Base-by-base conservation (phyloP, 192 early-diverging fungal genomes). In the Gonapodya sp. region DNA sequence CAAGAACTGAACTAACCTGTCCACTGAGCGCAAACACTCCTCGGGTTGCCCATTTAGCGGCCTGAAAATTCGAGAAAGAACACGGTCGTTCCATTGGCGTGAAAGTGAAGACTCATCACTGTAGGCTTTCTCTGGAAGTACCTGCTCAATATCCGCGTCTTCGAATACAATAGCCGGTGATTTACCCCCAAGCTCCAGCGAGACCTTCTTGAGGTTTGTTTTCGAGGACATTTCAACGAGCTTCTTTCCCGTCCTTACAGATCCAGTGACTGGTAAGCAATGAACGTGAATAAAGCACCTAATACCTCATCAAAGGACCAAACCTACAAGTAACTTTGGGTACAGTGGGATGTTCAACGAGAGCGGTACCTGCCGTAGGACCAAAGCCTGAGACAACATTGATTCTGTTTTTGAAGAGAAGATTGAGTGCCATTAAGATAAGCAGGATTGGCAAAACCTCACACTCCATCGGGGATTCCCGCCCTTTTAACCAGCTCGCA, bases 401-500 rank as follows among this genome's bases (percentile, higher is more conserved):
- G 75, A 77, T 34, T 86, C 46, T 64, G n/a, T n/a, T 64, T 64
- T 64, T 24, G 46, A 16, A 64, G 46, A 24, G 24, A 24, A 16
- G 46, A 64, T 64, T 64, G 46, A 64, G 24, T 24, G 24, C 24
- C 46, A 24, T 64, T 64, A 16, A 24, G 46, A 64, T 16, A 24
- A 8, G 8, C 46, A 16, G 8, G 46, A 64, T 64, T 24, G 46
- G 46, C 8, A 24, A 64, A 64, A 16, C 8, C 46, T 64, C 46
- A 64, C 30, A 77, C 75, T 32, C 75, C 75, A 33, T 77, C 75
- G 8, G 75, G 75, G 31, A 36, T 86, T 81, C 31, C 81, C 81
- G 78, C 84, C 79, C 64, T 80, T 74, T 32, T 33, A 33, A 82
- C 77, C 72, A 90, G 85, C 24, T 81, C 36, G 75, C 78, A 81